Evolutionary conservation across 805 yeast species (phyloP).

Genomic region (Scheffersomyces stipitis): DNA sequence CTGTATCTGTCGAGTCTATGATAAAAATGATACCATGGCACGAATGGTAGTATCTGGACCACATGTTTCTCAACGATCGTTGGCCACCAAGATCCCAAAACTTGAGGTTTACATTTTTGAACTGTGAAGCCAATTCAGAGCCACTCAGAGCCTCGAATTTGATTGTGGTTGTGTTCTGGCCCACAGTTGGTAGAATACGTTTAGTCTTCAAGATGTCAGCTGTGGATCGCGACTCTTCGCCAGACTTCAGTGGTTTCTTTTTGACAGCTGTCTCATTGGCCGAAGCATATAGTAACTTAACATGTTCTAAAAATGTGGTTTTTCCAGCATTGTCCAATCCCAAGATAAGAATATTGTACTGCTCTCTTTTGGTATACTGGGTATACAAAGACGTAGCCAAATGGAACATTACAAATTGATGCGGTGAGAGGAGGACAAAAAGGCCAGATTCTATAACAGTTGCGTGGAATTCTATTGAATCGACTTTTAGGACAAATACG

Average conservation of each 20-base stretch:
- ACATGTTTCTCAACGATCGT: constrained; percentile 73
- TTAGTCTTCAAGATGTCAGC: constrained; percentile 39
- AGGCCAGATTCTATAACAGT: neutral
- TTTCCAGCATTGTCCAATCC: constrained; percentile 97
- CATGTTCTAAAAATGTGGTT: constrained; percentile 51
- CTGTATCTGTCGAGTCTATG: constrained; percentile 87
- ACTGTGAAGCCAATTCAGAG: constrained; percentile 28
- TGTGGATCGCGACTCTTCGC: constrained; percentile 13
- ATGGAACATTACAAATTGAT: constrained; percentile 45
- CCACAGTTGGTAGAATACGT: constrained; percentile 87
- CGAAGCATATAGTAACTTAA: constrained; percentile 36
- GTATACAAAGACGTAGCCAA: constrained; percentile 45
- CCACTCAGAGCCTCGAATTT: constrained; percentile 38
- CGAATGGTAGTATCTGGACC: constrained; percentile 82
- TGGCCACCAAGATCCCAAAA: constrained; percentile 99
- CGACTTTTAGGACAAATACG: too few relatives aligned
- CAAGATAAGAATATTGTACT: constrained; percentile 58
- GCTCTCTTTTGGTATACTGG: constrained; percentile 46
- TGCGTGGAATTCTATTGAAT: neutral
- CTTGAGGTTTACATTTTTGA: constrained; percentile 56
- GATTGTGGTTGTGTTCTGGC: constrained; percentile 70
- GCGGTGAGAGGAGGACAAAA: too few relatives aligned
- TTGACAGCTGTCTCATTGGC: constrained; percentile 19
- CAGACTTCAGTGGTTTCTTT: constrained; percentile 11
- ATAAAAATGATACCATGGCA: constrained; percentile 93